Base-by-base conservation (phyloP, 2,329 filamentous ascomycete species). In the Neoascochyta sp. region DNA sequence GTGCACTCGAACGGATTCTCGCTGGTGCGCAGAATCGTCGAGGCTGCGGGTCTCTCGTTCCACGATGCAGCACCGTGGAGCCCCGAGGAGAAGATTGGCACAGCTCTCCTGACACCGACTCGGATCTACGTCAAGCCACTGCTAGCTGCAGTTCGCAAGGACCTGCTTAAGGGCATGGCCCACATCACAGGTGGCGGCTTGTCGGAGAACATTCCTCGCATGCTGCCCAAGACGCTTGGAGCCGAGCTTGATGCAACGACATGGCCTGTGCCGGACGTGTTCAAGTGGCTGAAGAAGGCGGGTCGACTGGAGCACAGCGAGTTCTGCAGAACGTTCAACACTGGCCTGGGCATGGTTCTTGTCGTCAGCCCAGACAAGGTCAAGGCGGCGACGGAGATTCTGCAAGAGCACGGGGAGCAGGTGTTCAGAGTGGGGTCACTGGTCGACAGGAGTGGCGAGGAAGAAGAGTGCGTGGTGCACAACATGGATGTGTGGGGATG, bases 1-100 rank as follows among this genome's bases (percentile, higher is more conserved):
- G 78, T 90, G 2, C 92, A 98, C 71, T 95, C 89, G 18, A 98
- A 98, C 65, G 92, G 92, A 27, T 98, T 94, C 72, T 95, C 89
- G 0, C 81, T 98, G n/a, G 83, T 96, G 18, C 83, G 92, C 40
- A 86, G 86, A 58, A 89, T 96, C 52, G 74, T 96, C 43, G 79
- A 86, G 49, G 74, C 75, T 36, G 76, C 81, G 19, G 79, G 80
- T 4, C 70, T 96, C 4, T 68, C 68, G 23, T 95, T 89, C 68
- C 71, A 75, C 9, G 80, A 83, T 46, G 59, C 73, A 1, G 82
- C 84, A 2, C 92, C 92, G 2, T 98, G 92, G 88, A 73, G 82
- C 39, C 52, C 60, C 8, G 67, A 66, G 29, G 69, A 67, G 16
- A 76, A 71, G 1, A 69, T 94, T 14, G 92, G 92, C 40, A 74